Percentiles rank a stretch among this genome's conserved stretches.
phyloP scores from a whole-genome alignment of 495 filamentous ascomycete species.

The Lasiosphaeria miniovina region DNA sequence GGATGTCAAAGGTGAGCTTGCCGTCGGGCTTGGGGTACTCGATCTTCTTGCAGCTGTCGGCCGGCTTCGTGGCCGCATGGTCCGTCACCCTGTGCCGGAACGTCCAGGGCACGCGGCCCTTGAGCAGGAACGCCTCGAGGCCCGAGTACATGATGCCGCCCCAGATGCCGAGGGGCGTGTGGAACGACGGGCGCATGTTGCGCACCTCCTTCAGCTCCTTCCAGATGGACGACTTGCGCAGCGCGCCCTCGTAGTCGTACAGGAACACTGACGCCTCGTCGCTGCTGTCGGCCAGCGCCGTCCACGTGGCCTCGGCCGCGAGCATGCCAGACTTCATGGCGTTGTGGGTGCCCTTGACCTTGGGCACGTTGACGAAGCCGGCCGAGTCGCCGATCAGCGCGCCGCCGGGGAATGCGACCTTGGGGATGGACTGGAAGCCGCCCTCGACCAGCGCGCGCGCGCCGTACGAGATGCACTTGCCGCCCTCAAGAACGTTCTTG shows the following conservation, averaged over 20 bases:
- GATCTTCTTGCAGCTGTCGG: slow-evolving; percentile 79
- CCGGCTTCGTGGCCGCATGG: slow-evolving; percentile 72
- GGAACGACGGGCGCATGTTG: slow-evolving; percentile 96
- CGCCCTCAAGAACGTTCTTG: slow-evolving; percentile 75
- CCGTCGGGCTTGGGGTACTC: slow-evolving; percentile 97
- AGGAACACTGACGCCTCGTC: slow-evolving; percentile 76
- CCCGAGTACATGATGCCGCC: slow-evolving; percentile 93
- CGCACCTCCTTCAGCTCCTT: slow-evolving; percentile 90
- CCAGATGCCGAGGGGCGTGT: slow-evolving; percentile 75
- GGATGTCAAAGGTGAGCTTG: slow-evolving; percentile 88
- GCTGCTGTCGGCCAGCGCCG: slow-evolving; percentile 58
- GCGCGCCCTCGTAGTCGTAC: slow-evolving; percentile 87
- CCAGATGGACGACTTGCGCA: slow-evolving; percentile 89
- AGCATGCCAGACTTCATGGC: slow-evolving; percentile 98
- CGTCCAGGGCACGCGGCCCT: slow-evolving; percentile 88
- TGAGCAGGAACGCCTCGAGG: slow-evolving; percentile 82
- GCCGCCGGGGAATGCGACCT: slow-evolving; percentile 92
- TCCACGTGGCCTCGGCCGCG: slow-evolving; percentile 83
- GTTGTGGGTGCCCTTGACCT: slow-evolving; percentile 98
- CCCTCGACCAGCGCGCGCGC: slow-evolving; percentile 92
- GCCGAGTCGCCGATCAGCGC: slow-evolving; percentile 95
- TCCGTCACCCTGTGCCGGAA: slow-evolving; percentile 77
- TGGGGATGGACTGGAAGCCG: slow-evolving; percentile 96
- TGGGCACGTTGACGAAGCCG: slow-evolving; percentile 95
- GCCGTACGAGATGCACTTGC: slow-evolving; percentile 96